These are phyloP conservation scores for Fibroporia radiculosa DNA, from an alignment of 768 basidiomycete genomes.

Conservation along the genomic window DNA sequence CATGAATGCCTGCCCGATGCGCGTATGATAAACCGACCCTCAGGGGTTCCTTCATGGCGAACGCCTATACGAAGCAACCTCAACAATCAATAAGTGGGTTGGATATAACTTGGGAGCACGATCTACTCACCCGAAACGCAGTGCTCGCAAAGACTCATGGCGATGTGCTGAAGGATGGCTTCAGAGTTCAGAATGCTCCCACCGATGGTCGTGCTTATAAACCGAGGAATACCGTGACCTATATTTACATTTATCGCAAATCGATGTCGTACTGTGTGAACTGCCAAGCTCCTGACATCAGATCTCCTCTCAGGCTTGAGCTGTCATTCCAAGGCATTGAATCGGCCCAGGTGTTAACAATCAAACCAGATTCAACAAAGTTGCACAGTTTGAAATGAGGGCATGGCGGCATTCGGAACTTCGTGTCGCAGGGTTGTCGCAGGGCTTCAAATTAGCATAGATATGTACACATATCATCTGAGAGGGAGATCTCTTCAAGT, in stretches of 20 bases:
- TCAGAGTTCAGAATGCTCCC: not conserved
- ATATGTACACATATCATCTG: too few species aligned
- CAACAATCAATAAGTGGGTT: not conserved
- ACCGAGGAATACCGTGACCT: not conserved
- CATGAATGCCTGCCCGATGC: not conserved
- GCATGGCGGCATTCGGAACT: too few species aligned
- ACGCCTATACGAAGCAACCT: constrained; percentile 18
- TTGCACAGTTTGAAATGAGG: too few species aligned
- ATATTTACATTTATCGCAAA: not conserved
- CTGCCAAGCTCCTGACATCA: not conserved
- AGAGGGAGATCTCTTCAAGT: too few species aligned
- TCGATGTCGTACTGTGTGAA: not conserved
- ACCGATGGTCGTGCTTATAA: not conserved
- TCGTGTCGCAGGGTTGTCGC: too few species aligned
- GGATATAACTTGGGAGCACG: not conserved
- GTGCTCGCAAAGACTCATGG: constrained; percentile 48
- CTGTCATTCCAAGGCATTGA: not conserved
- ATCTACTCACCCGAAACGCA: constrained; percentile 41
- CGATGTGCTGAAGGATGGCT: not conserved
- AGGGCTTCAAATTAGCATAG: too few species aligned
- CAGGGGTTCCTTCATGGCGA: constrained; percentile 15
- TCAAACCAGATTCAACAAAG: too few species aligned
- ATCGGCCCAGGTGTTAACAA: too few species aligned
- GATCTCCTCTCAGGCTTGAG: not conserved
- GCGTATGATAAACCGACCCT: constrained; percentile 10